Conservation (phyloP, 2,329 filamentous ascomycete species). For the Cercospora beticola region DNA sequence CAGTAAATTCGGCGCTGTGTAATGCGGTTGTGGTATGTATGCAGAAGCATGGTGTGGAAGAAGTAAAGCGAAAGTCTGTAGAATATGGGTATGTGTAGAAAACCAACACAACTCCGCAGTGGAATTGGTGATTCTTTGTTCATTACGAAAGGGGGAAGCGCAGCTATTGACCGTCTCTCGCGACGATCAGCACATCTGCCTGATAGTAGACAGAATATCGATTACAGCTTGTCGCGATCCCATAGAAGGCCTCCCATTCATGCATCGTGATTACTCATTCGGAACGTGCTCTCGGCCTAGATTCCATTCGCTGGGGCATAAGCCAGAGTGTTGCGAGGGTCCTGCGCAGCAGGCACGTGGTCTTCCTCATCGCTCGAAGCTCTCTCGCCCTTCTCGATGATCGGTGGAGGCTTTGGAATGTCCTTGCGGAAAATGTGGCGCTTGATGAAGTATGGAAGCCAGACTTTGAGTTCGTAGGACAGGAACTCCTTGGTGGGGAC, state of each 20-base stretch:
- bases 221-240: background rate
- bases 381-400: slow-evolving; percentile 38
- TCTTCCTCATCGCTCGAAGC: slow-evolving; percentile 10
- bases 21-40: background rate
- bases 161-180: background rate
- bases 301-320: slow-evolving; percentile 5
- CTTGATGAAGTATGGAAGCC: slow-evolving; percentile 47
- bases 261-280: background rate
- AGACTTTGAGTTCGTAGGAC: slow-evolving; percentile 41
- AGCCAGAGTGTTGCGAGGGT: background rate
- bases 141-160: background rate
- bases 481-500: slow-evolving; percentile 49
- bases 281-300: background rate
- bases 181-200: background rate
- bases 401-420: slow-evolving; percentile 41
- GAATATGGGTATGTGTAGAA: background rate
- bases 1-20: background rate
- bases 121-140: background rate
- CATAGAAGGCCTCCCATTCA: background rate
- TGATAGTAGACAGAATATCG: background rate
- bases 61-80: background rate
- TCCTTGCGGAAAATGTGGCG: slow-evolving; percentile 41
- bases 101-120: background rate
- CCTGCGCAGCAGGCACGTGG: background rate
- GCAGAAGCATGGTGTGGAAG: background rate